These are phyloP conservation scores for Amorphotheca resinae DNA, from an alignment of 495 filamentous ascomycete species.

Conservation along the genomic window DNA sequence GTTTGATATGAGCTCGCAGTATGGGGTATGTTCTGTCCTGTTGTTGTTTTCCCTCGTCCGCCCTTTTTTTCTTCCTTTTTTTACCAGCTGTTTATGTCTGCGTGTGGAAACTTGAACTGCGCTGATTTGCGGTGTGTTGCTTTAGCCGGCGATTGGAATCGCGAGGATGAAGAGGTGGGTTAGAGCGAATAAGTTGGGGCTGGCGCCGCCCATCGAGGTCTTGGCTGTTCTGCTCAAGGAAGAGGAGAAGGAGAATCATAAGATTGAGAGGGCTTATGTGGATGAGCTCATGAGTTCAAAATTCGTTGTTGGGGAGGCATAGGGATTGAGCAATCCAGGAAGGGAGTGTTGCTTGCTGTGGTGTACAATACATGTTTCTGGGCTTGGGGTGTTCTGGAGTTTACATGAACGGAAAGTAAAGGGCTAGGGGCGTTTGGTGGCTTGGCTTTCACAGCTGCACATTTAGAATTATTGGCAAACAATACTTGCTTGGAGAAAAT, in stretches of 20 bases:
- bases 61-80: too few species aligned
- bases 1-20: conserved; percentile 80
- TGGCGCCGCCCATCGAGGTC: conserved; percentile 87
- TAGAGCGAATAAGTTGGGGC: conserved; percentile 61
- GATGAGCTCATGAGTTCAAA: conserved; percentile 61
- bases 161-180: conserved; percentile 74
- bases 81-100: too few species aligned
- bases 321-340: neutral
- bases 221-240: conserved; percentile 70
- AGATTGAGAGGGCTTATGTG: conserved; percentile 55
- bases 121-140: too few species aligned
- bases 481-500: neutral
- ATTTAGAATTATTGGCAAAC: neutral
- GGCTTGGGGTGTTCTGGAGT: neutral
- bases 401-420: neutral
- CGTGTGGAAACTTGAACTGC: too few species aligned
- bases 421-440: neutral
- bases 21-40: conserved; percentile 54
- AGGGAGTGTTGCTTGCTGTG: neutral
- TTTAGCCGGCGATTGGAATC: conserved; percentile 88
- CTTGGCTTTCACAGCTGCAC: neutral
- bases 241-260: conserved; percentile 38
- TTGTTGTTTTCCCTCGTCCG: neutral
- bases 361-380: neutral
- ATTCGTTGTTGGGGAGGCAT: conserved; percentile 18